Percentiles rank a stretch among this genome's conserved stretches.
These are phyloP conservation scores for Pisolithus tinctorius DNA, from an alignment of 768 basidiomycete genomes.

Conservation along the genomic window DNA sequence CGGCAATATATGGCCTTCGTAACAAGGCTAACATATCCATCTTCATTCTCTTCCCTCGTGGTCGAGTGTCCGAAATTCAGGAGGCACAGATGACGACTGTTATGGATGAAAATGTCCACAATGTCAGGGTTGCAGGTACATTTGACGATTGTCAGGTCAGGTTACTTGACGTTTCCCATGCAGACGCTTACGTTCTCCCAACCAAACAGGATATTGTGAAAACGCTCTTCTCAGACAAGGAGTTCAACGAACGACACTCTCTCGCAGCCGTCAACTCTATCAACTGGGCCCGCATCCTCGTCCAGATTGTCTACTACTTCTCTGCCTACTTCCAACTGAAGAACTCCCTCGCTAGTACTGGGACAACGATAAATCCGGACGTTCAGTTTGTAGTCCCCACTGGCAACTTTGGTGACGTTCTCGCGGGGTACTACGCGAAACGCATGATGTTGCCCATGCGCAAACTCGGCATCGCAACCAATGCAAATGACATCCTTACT, in stretches of 20 bases:
- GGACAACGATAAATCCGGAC: slow-evolving; percentile 29
- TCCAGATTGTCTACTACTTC: slow-evolving; percentile 99
- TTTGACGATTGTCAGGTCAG: slow-evolving; percentile 95
- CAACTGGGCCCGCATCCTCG: slow-evolving; percentile 99
- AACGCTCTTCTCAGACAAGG: slow-evolving; percentile 75
- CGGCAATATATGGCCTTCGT: slow-evolving; percentile 95
- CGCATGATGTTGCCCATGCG: slow-evolving; percentile 86
- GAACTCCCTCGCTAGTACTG: slow-evolving; percentile 37
- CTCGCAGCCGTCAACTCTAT: slow-evolving; percentile 98
- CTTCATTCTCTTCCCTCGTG: slow-evolving; percentile 97
- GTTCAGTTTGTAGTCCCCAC: slow-evolving; percentile 96
- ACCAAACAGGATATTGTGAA: slow-evolving; percentile 79
- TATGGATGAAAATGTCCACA: slow-evolving; percentile 89
- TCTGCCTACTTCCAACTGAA: slow-evolving; percentile 83
- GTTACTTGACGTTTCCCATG: neutral
- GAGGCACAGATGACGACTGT: slow-evolving; percentile 99
- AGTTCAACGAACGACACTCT: slow-evolving; percentile 83
- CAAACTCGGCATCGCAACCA: slow-evolving; percentile 87
- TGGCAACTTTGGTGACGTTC: slow-evolving; percentile 96
- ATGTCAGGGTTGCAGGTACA: slow-evolving; percentile 86
- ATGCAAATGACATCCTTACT: slow-evolving; percentile 94
- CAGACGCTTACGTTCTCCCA: neutral
- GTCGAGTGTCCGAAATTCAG: slow-evolving; percentile 94
- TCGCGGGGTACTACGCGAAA: slow-evolving; percentile 96
- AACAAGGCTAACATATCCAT: slow-evolving; percentile 92